phyloP scores from a whole-genome alignment of 495 filamentous ascomycete species.

The Tuber borchii region DNA sequence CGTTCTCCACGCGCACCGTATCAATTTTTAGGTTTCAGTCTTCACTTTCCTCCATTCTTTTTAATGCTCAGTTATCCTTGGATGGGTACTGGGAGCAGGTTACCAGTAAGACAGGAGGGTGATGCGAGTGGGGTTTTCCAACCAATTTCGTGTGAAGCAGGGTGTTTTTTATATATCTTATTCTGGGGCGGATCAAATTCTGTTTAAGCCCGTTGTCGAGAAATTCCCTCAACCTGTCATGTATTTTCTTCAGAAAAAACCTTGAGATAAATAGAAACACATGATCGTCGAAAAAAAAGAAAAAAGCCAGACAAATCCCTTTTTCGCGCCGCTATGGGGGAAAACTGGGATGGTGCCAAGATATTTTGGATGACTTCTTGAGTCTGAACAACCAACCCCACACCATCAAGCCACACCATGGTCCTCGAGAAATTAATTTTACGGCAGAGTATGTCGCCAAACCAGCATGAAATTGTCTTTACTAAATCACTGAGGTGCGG shows the following conservation, averaged over 20 bases:
- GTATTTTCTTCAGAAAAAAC: not conserved
- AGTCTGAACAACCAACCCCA: not conserved
- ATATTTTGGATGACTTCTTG: not conserved
- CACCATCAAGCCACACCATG: slow-evolving; percentile 18
- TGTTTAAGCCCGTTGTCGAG: not conserved
- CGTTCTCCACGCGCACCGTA: not conserved
- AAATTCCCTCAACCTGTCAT: not conserved
- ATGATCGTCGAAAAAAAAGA: not conserved
- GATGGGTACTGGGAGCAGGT: not conserved
- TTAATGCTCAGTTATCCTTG: not conserved
- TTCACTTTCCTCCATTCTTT: not conserved
- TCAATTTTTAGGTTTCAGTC: not conserved
- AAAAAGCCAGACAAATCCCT: not conserved
- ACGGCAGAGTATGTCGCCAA: slow-evolving; percentile 22
- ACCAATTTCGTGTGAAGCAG: slow-evolving; percentile 9
- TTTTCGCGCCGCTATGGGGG: not conserved
- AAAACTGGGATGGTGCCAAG: not conserved
- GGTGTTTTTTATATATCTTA: slow-evolving; percentile 5
- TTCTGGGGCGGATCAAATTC: not conserved
- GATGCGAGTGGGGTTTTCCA: not conserved
- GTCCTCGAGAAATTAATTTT: slow-evolving; percentile 31
- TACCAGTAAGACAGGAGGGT: not conserved
- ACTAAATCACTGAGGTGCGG: not conserved
- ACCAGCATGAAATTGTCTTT: not conserved
- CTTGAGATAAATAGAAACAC: not conserved